Conservation (phyloP, 1,284 basidiomycete genomes). For the Heterobasidion irregulare region DNA sequence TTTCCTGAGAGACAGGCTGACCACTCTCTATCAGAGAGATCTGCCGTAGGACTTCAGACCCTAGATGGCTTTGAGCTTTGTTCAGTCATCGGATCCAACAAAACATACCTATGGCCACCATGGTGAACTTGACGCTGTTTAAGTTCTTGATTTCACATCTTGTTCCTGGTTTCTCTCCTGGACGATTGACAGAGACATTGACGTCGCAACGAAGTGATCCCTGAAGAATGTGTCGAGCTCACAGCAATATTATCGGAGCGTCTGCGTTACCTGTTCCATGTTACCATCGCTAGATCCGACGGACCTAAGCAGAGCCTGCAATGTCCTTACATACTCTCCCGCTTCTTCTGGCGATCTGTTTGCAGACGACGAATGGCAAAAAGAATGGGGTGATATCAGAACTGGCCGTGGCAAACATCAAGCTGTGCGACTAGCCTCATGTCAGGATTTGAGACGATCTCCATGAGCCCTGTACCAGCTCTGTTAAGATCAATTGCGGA, state of each 20-base stretch:
- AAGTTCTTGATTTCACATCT: slow-evolving; percentile 98
- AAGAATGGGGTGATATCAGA: background rate
- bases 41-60: slow-evolving; percentile 68
- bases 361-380: slow-evolving; percentile 1
- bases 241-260: background rate
- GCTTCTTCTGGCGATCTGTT: slow-evolving; percentile 85
- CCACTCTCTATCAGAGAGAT: slow-evolving; percentile 48
- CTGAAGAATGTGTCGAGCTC: slow-evolving; percentile 29
- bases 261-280: slow-evolving; percentile 80
- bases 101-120: slow-evolving; percentile 75
- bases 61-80: slow-evolving; percentile 20
- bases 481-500: slow-evolving; percentile 86
- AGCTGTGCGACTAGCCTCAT: slow-evolving; percentile 40
- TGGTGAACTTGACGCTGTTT: slow-evolving; percentile 85
- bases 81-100: background rate
- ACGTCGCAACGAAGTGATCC: slow-evolving; percentile 93
- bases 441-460: slow-evolving; percentile 94
- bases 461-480: slow-evolving; percentile 86
- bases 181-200: slow-evolving; percentile 83
- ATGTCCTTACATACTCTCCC: slow-evolving; percentile 77
- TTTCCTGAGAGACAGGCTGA: slow-evolving; percentile 68
- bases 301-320: slow-evolving; percentile 78
- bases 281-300: slow-evolving; percentile 91
- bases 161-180: slow-evolving; percentile 64
- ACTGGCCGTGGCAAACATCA: background rate